Conservation (phyloP, 768 basidiomycete species). For the Lentinula sp. region DNA sequence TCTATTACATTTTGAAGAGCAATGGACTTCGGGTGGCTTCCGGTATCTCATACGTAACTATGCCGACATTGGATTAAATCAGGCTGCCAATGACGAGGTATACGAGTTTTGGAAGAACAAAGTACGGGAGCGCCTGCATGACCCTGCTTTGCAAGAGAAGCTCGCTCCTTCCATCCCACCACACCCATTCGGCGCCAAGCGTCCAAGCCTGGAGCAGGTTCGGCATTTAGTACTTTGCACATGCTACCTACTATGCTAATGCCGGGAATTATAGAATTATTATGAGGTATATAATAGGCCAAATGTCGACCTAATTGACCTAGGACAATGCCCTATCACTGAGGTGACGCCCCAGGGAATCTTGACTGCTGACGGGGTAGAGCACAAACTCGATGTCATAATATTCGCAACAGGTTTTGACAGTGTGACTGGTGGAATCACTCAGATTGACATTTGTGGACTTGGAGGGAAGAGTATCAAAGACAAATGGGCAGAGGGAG, state of each 20-base stretch:
- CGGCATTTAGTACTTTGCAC: background rate
- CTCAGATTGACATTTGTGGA: slow-evolving; percentile 14
- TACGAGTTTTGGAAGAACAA: slow-evolving; percentile 6
- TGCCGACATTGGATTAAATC: background rate
- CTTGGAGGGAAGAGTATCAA: slow-evolving; percentile 9
- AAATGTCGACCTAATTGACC: slow-evolving; percentile 11
- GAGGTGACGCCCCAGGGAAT: slow-evolving; percentile 11
- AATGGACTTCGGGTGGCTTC: slow-evolving; percentile 11
- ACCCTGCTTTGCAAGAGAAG: background rate
- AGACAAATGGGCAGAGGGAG: slow-evolving; percentile 12
- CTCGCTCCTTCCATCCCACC: slow-evolving; percentile 3
- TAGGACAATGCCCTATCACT: slow-evolving; percentile 7
- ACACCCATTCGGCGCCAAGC: slow-evolving; percentile 4
- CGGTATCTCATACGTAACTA: slow-evolving; percentile 1
- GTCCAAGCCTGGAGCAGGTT: slow-evolving; percentile 3
- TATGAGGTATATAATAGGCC: slow-evolving; percentile 9
- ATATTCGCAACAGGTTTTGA: slow-evolving; percentile 15
- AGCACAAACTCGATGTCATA: slow-evolving; percentile 12
- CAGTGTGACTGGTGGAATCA: slow-evolving; percentile 8
- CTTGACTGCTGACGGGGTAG: slow-evolving; percentile 4
- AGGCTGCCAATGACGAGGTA: slow-evolving; percentile 3
- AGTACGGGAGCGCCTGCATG: slow-evolving; percentile 1
- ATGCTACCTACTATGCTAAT: background rate
- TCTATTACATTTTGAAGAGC: slow-evolving; percentile 7
- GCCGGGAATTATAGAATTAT: background rate